Evolutionary conservation across 164 flowering plant genomes (phyloP), one percentile per base, ranked within the genome.

Genomic region (Piper betle): DNA sequence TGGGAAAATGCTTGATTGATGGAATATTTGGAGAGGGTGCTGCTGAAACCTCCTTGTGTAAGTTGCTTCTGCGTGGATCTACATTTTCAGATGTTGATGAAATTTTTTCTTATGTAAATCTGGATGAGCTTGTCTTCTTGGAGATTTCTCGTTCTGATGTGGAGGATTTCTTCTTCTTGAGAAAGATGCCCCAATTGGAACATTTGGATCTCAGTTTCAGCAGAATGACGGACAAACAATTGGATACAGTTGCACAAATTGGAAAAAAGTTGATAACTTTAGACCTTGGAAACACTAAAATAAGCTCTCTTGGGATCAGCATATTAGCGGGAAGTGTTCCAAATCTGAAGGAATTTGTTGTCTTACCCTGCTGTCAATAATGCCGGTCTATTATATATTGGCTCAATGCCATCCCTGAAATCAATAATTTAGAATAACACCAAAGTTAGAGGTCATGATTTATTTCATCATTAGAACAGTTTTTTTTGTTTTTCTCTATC

Each of bases 1-100:
- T 93, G 96, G 86, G 96, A 66, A 82, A 83, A 20, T 93, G 97
- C 71, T 73, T 73, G 10, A 71, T 90, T 65, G 20, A 75, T 61
- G 72, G 82, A 55, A 38, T 84, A 37, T 69, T 82, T 73, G 75
- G 74, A 69, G 84, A 64, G 5, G 54, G 56, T 64, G 82, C 78
- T 46, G 67, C 60, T 53, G 77, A 71, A 75, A 66, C 72, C 73
- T 56, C 73, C 67, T 70, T 89, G 57, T 53, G 19, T 52, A 82
- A 77, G 79, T 81, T 93, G 54, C 68, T 75, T 55, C 17, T 81
- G 2, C 63, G 82, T 42, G 96, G 89, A 55, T 79, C 87, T 58
- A 71, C 79, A 53, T 70, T 86, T 17, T 1, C 37, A 25, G 75
- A 82, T 71, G 77, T 64, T 38, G 53, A 68, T 52, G 77, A 77